A percentile compares a stretch with the other conserved stretches of the same genome.
Conservation (phyloP, 2,329 filamentous ascomycete species). For the Aspergillus sp. region DNA sequence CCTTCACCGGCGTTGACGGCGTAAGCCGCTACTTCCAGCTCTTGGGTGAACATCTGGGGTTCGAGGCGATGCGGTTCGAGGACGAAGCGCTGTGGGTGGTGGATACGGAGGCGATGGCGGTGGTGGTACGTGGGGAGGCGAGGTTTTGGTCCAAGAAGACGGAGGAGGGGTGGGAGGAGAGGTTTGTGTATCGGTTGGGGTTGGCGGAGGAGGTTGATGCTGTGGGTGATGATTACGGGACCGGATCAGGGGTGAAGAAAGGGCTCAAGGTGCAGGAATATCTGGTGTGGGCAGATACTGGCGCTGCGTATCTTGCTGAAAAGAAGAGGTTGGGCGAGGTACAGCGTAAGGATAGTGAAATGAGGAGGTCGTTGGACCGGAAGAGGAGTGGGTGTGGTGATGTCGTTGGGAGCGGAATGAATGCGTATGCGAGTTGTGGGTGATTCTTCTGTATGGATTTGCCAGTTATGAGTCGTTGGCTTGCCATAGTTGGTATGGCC, state of each 20-base stretch:
- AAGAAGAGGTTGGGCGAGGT: conserved; percentile 16
- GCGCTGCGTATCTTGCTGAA: conserved; percentile 36
- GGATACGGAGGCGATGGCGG: conserved; percentile 24
- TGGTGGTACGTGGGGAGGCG: conserved; percentile 27
- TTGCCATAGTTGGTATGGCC: background rate
- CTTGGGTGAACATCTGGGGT: conserved; percentile 21
- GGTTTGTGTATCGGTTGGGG: conserved; percentile 32
- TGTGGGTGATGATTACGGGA: background rate
- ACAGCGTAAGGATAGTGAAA: background rate
- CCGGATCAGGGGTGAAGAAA: background rate
- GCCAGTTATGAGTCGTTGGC: background rate
- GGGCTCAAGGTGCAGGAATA: conserved; percentile 31
- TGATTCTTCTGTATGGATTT: conserved; percentile 39
- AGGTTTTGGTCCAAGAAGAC: conserved; percentile 28
- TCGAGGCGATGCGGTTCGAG: conserved; percentile 32
- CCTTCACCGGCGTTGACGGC: conserved; percentile 30
- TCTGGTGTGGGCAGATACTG: conserved; percentile 38
- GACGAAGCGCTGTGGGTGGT: conserved; percentile 29
- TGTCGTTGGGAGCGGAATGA: conserved; percentile 14
- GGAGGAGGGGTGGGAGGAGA: conserved; percentile 34
- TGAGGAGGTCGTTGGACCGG: conserved; percentile 5
- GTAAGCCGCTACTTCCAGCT: conserved; percentile 31
- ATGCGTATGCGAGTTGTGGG: conserved; percentile 14
- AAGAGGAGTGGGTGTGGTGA: conserved; percentile 6
- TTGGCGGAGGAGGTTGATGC: conserved; percentile 21